Base-by-base conservation (phyloP, 139 green algal species). In the Tetratostichococcus sp. region DNA sequence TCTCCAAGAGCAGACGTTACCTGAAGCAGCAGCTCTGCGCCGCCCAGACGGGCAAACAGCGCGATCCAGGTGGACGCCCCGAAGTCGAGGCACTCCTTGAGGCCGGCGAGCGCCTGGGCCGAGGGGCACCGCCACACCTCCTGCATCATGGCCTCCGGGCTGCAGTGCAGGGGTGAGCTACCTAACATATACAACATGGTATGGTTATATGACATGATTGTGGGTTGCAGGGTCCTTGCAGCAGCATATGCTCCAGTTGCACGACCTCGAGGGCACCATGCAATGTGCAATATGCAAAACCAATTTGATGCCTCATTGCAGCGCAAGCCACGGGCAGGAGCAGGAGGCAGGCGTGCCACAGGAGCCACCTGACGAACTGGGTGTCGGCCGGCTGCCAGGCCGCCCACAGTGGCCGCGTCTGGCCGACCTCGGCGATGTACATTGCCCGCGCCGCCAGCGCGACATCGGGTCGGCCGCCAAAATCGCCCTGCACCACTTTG, bases 11-110 rank as follows among this genome's bases (percentile, higher is more conserved):
- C 8, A 50, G 39, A 11, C 6, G 11, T 14, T 14, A 77, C 76
- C 76, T 81, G 34, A 62, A 83, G 77, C 33, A 86, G 77, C 69
- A 86, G 71, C 66, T 73, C 39, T 4, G 70, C 71, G 57, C 81
- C 81, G 35, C 79, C 77, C 70, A 83, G 71, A 65, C 74, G 74
- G 70, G 74, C 80, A 62, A 75, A 86, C 35, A 86, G 71, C 28
- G 65, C 50, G 30, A 75, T 59, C 81, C 81, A 86, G 71, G 66
- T 39, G 19, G 74, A 57, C 33, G 67, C 71, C 67, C 77, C 69
- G 65, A 83, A 86, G 75, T 81, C 77, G 19, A 86, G 71, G 70
- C 76, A 82, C 65, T 83, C 81, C 74, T 81, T 83, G 16, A 79
- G 35, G 39, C 81, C 74, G 3, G 69, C 77, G 23, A 86, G 66